phyloP scores from a whole-genome alignment of 2,329 filamentous ascomycete species.

The Fusarium tuaranense region DNA sequence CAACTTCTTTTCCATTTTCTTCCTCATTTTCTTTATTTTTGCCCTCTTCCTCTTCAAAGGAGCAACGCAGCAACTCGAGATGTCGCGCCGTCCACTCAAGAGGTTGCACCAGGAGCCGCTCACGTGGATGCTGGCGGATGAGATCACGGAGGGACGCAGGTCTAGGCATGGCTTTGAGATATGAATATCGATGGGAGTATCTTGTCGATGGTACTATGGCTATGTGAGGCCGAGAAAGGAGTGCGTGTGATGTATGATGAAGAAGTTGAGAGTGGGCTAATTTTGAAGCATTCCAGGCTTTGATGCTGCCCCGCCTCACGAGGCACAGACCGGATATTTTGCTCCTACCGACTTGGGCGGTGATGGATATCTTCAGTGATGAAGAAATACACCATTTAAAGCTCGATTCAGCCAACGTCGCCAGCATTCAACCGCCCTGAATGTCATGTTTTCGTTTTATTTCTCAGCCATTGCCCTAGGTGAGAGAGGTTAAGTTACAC shows the following conservation, averaged over 20 bases:
- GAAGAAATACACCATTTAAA: not conserved
- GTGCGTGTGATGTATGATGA: not conserved
- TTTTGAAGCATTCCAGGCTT: not conserved
- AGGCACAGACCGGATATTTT: constrained; percentile 1
- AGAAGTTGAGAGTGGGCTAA: not conserved
- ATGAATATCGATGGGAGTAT: not conserved
- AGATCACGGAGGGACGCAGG: constrained; percentile 29
- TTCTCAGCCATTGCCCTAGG: not conserved
- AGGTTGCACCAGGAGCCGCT: constrained; percentile 42
- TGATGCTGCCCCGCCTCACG: not conserved
- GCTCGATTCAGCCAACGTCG: not conserved
- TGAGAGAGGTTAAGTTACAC: not conserved
- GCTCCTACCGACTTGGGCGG: not conserved
- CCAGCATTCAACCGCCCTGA: not conserved
- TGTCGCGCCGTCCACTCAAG: constrained; percentile 39
- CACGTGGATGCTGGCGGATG: constrained; percentile 39
- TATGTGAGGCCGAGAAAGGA: not conserved
- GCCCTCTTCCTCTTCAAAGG: constrained; percentile 20
- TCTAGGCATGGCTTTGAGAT: constrained; percentile 4
- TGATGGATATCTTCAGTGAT: not conserved
- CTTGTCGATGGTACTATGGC: not conserved
- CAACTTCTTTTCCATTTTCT: not conserved
- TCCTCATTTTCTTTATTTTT: accelerated
- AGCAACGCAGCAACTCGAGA: constrained; percentile 30
- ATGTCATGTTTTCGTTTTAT: not conserved